Evolutionary conservation across 2,329 filamentous ascomycete genomes (phyloP), one percentile per base, ranked within the genome.

Genomic region (Sclerotinia nivalis): DNA sequence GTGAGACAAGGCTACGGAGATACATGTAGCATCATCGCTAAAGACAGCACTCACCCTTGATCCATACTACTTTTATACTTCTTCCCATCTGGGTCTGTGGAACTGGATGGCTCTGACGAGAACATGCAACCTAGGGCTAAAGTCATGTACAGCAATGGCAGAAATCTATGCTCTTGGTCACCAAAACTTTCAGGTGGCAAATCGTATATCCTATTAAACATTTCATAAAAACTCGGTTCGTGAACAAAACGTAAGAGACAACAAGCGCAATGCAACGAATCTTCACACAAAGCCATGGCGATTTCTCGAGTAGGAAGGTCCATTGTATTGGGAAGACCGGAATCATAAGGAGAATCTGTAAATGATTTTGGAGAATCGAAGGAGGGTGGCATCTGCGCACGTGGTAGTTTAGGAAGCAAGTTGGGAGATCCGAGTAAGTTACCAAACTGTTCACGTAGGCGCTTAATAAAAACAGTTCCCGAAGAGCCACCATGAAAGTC

Each of bases 401-500:
- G 81, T 43, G 85, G 83, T 20, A 84, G 78, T 72, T 84, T 79
- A 66, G 86, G 83, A 71, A 90, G 80, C 77, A 90, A 88, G 25
- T 88, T 84, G 72, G 88, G 74, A 54, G 87, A 86, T 28, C 90
- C 90, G 61, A 96, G 85, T 73, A 96, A 84, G 71, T 90, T 88
- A 58, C 92, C 91, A 74, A 97, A 92, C 77, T 97, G 91, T 76
- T 96, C 92, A 76, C 93, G 91, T 86, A 99, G 90, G 68, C 92
- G 89, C 73, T 89, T 88, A 75, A 97, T 86, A 79, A 97, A 99
- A 72, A 95, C 93, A 56, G 94, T 87, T 3, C 95, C 94, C 0
- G 96, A 98, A 0, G 95, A 97, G 73, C 92, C 91, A 61, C 96
- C 96, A 77, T 97, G 93, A 76, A 97, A 99, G 80, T 98, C 94